Evolutionary conservation across 805 yeast genomes (phyloP), one percentile per base, ranked within the genome.

Genomic region (Myxozyma neglecta): DNA sequence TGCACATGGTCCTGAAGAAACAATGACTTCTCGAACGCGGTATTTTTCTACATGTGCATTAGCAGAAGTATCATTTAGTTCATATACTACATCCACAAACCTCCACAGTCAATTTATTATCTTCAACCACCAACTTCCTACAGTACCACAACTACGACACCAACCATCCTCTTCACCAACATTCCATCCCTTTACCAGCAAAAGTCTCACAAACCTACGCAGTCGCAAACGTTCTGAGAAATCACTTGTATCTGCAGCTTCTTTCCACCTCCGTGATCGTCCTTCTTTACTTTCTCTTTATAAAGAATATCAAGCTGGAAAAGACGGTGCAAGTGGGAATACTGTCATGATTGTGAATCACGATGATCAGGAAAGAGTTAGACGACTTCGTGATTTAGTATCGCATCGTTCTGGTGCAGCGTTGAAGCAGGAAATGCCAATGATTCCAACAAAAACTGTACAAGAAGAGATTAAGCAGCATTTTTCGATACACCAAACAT

Each of bases 241-340:
- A 11, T 40, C 42, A 11, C 29, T 34, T 5, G 60, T 48, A 2
- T 7, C 54, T 1, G 57, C 64, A 16, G 55, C 48, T 14, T 29
- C 45, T 13, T 47, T 43, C 2, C 49, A 51, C 9, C 50, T 57
- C 16, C 59, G 57, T 16, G 65, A 57, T 24, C 59, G 62, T 4
- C 62, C 65, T 37, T 61, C 65, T 18, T 39, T 61, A 32, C 39
- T 58, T 37, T 57, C 65, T 6, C 51, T 61, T 9, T 61, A 61
- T 46, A 40, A 37, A 29, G 65, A 61, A 13, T 57, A 57, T 52
- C 56, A 47, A 39, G 42, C 56, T 9, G 63, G 62, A 9, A 42
- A 44, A 5, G 29, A 24, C 5, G 5, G 29, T 5, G 29, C 29
- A 5, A 5, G 29, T 24, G 29, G 29, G 29, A 24, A 24, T 24